These are phyloP conservation scores for Pseudonitzschia multistriata DNA, from an alignment of 108 stramenopile species.

Conservation along the genomic window DNA sequence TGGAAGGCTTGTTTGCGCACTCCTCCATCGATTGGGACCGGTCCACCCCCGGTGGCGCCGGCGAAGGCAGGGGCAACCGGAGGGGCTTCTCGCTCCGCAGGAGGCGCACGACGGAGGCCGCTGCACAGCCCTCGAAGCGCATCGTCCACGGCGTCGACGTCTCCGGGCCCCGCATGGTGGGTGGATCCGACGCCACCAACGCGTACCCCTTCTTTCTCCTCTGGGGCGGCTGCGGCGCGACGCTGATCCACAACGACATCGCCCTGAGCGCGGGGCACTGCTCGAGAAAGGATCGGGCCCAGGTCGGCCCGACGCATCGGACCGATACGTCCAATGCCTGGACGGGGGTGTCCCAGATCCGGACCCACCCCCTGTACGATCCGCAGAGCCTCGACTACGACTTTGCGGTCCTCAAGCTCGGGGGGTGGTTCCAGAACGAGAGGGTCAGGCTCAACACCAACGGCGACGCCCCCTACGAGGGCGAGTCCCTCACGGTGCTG, in stretches of 20 bases:
- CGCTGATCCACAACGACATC: constrained; percentile 31
- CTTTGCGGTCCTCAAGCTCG: constrained; percentile 34
- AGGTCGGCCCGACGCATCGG: background rate
- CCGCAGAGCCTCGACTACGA: constrained; percentile 19
- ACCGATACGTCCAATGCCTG: constrained; percentile 2
- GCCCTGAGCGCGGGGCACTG: constrained; percentile 34
- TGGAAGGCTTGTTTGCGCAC: too few relatives aligned
- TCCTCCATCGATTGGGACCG: too few relatives aligned
- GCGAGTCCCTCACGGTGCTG: constrained; percentile 22
- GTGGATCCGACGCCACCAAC: constrained; percentile 12
- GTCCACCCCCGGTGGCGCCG: too few relatives aligned
- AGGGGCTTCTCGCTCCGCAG: too few relatives aligned
- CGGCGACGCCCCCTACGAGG: background rate
- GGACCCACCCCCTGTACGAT: constrained; percentile 27
- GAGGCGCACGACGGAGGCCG: too few relatives aligned
- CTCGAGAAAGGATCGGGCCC: background rate
- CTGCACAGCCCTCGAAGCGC: background rate
- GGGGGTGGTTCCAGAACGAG: constrained; percentile 11
- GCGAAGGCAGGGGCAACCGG: too few relatives aligned
- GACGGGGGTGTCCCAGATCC: background rate
- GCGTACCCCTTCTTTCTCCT: constrained; percentile 21
- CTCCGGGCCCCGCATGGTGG: constrained; percentile 13
- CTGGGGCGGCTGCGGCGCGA: constrained; percentile 32
- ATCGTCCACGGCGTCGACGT: background rate
- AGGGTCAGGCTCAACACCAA: background rate